Evolutionary conservation across 345 rosid genomes (phyloP), one percentile per base, ranked within the genome.

Genomic region (Iberis pinnata): DNA sequence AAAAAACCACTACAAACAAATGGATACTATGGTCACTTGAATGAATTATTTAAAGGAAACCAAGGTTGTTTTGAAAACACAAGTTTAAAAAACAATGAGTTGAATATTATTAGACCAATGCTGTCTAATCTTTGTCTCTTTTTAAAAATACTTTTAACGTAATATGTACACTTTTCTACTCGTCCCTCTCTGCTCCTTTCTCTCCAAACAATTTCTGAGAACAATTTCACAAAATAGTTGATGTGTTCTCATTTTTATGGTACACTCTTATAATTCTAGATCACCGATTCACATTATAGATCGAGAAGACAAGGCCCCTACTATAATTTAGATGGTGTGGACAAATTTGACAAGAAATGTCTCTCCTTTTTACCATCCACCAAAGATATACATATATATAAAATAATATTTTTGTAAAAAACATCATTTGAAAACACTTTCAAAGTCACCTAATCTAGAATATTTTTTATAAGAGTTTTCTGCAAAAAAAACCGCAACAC

Each of bases 41-140:
- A 43, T 38, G 42, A 4, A 55, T 39, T 47, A 19, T 39, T 20
- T 39, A 49, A 19, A 6, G 48, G 69, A 33, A 56, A 48, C 45
- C 38, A 20, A 56, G 3, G 39, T 12, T 22, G 33, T 56, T 54
- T 64, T 49, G 22, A 41, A 40, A 54, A 45, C 41, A 53, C 0
- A 37, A 27, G 48, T 37, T 47, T 10, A 58, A 45, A 19, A 48
- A 49, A 64, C 69, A 64, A n/a, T 22, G 52, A n/a, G n/a, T n/a
- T 56, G 69, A 58, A 56, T 49, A 64, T 33, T n/a, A n/a, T n/a
- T n/a, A n/a, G 63, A 56, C 52, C 63, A 33, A 49, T 56, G 58
- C 50, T 64, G 69, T 64, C 63, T 49, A 49, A 17, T 56, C 51
- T 45, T 64, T 63, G 63, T 49, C 58, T 63, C 49, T 11, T 20